Base-by-base conservation (phyloP, 2,329 filamentous ascomycete genomes). In the Venturiaceae sp. region DNA sequence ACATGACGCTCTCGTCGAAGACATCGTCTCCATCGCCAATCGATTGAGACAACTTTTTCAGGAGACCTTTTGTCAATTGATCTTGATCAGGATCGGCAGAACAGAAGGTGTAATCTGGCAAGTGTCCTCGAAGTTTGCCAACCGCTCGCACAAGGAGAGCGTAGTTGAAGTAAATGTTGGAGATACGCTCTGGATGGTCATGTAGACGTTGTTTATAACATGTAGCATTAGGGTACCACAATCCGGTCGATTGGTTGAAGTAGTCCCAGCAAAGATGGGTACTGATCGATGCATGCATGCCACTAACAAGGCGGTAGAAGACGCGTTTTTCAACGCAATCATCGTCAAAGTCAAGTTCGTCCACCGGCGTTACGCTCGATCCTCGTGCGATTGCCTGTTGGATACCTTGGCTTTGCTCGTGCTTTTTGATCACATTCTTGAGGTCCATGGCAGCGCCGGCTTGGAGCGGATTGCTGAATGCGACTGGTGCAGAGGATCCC, bases 111-210 rank as follows among this genome's bases (percentile, higher is more conserved):
- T 97, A 97, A 62, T 83, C 78, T 63, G 86, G 78, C 9, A 97
- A 80, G 65, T 92, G 86, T 26, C 89, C 88, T 13, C 87, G 88
- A 8, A 97, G 82, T 74, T 99, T 99, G 57, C 90, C 88, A 41
- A 97, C 83, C 13, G 94, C 94, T 54, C 94, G 88, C 28, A 92
- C 87, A 41, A 99, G 80, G n/a, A 99, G 81, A 0, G 94, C 94
- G 69, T 96, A 99, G 81, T 99, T 97, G 78, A 99, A 99, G 77
- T 99, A 99, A 54, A 99, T 80, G 72, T 99, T 99, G 64, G 92
- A 94, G 68, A 99, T 88, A 61, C 92, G 88, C 65, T 99, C 94
- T 0, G 92, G 90, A 69, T 88, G 84, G 23, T 80, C 78, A 72
- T 96, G 89, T 16, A 99, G 81, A n/a, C 94, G 85, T 34, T 85